phyloP scores from a whole-genome alignment of 768 basidiomycete genomes.

The Pulveroboletus sp. region DNA sequence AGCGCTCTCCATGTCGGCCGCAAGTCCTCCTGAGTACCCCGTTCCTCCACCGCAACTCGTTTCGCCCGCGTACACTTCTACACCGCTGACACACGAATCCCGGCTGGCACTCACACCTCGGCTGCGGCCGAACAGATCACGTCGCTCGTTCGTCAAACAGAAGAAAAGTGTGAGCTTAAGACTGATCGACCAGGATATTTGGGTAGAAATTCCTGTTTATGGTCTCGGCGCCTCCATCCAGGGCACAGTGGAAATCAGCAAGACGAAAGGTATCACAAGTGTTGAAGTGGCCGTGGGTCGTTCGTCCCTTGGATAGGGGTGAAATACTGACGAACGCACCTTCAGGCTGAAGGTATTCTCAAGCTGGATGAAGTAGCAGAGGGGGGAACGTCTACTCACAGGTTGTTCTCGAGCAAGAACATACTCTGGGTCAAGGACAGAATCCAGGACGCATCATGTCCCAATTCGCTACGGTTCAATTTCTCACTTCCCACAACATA shows the following conservation, averaged over 20 bases:
- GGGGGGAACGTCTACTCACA: slow-evolving; percentile 52
- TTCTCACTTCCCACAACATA: slow-evolving; percentile 57
- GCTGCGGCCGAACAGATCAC: slow-evolving; percentile 33
- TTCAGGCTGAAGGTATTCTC: slow-evolving; percentile 52
- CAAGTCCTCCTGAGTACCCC: slow-evolving; percentile 48
- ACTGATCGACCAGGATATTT: slow-evolving; percentile 44
- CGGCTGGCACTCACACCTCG: slow-evolving; percentile 45
- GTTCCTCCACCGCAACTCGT: slow-evolving; percentile 34
- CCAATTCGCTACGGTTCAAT: slow-evolving; percentile 48
- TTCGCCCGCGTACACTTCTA: slow-evolving; percentile 49
- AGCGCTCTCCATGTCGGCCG: slow-evolving; percentile 45
- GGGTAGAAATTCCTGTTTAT: slow-evolving; percentile 52
- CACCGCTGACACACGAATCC: slow-evolving; percentile 51
- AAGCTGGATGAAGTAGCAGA: slow-evolving; percentile 35
- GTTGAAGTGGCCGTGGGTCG: slow-evolving; percentile 59
- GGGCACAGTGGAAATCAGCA: slow-evolving; percentile 52
- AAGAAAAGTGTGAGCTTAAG: slow-evolving; percentile 44
- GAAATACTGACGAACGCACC: neutral
- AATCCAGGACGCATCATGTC: slow-evolving; percentile 40
- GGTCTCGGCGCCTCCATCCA: slow-evolving; percentile 47
- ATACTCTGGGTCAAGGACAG: slow-evolving; percentile 47
- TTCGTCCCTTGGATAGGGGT: neutral
- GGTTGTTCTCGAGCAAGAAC: slow-evolving; percentile 47
- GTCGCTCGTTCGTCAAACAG: slow-evolving; percentile 54
- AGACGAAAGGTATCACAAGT: slow-evolving; percentile 49